Evolutionary conservation across 345 rosid genomes (phyloP).

Genomic region (Ceriops decandra): DNA sequence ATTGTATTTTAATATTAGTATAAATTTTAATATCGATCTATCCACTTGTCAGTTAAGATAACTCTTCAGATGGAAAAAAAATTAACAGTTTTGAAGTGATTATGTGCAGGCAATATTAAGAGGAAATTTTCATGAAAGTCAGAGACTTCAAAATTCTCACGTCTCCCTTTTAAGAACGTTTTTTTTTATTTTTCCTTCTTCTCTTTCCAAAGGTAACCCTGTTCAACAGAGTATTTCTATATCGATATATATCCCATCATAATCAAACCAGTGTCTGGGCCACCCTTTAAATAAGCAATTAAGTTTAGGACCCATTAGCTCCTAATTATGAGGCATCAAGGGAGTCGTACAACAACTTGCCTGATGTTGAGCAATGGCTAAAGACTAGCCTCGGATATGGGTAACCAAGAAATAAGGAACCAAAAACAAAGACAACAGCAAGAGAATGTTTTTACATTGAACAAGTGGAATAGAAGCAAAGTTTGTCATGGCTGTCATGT

Average conservation of each 20-base stretch:
- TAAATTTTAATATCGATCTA: no score
- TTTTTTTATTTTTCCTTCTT: no score
- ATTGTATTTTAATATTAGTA: no score
- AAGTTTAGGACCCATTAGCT: conserved; percentile 6
- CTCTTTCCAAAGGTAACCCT: background rate
- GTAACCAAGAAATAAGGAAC: background rate
- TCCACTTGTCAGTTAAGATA: no score
- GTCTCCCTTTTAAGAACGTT: no score
- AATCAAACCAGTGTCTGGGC: background rate
- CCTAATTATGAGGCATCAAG: background rate
- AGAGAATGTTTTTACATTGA: background rate
- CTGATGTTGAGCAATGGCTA: background rate
- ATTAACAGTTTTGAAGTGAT: no score
- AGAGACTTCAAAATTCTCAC: no score
- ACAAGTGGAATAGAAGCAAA: no score
- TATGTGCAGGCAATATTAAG: no score
- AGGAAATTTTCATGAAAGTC: no score
- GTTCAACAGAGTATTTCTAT: background rate
- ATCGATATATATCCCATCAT: background rate
- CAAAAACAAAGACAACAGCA: background rate
- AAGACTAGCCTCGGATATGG: background rate
- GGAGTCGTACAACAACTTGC: background rate
- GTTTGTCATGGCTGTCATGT: no score
- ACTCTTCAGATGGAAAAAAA: no score
- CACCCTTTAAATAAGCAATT: background rate